Conservation (phyloP, 176 grass and related monocot species). For the Bothriochloa decipiens region DNA sequence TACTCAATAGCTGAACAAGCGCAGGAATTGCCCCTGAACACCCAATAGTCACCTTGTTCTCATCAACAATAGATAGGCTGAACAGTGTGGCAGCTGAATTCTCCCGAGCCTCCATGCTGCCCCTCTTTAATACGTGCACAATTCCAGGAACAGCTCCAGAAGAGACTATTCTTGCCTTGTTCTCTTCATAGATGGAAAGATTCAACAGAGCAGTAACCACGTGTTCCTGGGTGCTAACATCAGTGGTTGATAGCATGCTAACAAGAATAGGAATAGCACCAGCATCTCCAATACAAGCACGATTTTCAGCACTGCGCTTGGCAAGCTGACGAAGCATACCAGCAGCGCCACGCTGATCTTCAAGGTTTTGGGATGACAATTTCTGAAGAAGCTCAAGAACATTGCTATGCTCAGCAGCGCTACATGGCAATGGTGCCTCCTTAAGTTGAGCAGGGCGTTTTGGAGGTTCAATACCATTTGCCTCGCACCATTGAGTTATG, state of each 20-base stretch:
- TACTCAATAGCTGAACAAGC: constrained; percentile 66
- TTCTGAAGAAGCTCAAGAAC: constrained; percentile 77
- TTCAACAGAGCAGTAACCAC: constrained; percentile 90
- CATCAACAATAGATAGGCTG: constrained; percentile 87
- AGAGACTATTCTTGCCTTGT: constrained; percentile 78
- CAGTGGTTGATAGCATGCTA: constrained; percentile 66
- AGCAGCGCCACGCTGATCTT: constrained; percentile 65
- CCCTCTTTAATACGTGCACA: constrained; percentile 86
- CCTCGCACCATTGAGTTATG: constrained; percentile 88
- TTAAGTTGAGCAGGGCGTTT: constrained; percentile 51
- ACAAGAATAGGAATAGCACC: constrained; percentile 89
- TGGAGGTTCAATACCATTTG: constrained; percentile 83
- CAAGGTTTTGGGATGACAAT: constrained; percentile 74
- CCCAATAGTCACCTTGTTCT: constrained; percentile 86
- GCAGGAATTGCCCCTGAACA: constrained; percentile 80
- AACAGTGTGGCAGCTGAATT: constrained; percentile 98
- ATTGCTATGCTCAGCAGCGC: constrained; percentile 68
- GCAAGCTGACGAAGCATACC: constrained; percentile 88
- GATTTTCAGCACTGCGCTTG: constrained; percentile 80
- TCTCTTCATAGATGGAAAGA: constrained; percentile 91
- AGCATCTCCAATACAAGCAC: constrained; percentile 87
- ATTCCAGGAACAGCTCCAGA: constrained; percentile 79
- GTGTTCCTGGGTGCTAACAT: constrained; percentile 78
- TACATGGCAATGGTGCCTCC: constrained; percentile 60
- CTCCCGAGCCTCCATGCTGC: constrained; percentile 91